These are phyloP conservation scores for Salvia sclarea DNA, from an alignment of 305 asterid genomes.

Conservation along the genomic window DNA sequence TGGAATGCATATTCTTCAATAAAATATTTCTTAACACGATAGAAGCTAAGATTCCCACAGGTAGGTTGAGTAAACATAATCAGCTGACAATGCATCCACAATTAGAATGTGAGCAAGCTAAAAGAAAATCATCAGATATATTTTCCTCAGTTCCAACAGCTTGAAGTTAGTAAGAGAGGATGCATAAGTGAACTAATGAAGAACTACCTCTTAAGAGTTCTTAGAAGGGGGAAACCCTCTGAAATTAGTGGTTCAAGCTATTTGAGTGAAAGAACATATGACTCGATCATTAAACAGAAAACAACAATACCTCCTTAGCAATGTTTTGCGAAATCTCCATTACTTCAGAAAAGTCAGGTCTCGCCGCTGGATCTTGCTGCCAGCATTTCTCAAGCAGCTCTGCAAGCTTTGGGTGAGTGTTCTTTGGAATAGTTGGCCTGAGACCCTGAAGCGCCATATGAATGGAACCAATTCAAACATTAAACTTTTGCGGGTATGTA, in stretches of 20 bases:
- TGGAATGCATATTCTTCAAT: neutral
- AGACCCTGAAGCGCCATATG: slow-evolving; percentile 53
- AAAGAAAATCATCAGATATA: neutral
- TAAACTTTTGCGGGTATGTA: neutral
- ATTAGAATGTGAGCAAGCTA: neutral
- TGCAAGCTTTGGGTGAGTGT: slow-evolving; percentile 66
- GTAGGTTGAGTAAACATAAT: neutral
- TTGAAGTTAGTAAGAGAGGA: too few relatives aligned
- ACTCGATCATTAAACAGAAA: slow-evolving; percentile 7
- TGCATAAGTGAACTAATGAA: too few relatives aligned
- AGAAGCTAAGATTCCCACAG: too few relatives aligned
- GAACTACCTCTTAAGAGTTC: too few relatives aligned
- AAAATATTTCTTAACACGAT: neutral
- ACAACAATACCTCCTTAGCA: slow-evolving; percentile 64
- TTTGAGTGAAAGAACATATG: neutral
- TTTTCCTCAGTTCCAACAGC: too few relatives aligned
- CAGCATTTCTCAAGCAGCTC: slow-evolving; percentile 95
- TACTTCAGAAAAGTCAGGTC: slow-evolving; percentile 84
- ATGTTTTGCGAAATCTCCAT: slow-evolving; percentile 61
- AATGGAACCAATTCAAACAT: neutral
- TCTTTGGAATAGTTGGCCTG: slow-evolving; percentile 80
- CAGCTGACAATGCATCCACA: neutral
- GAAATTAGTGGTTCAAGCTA: neutral
- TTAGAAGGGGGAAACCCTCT: too few relatives aligned
- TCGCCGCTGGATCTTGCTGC: slow-evolving; percentile 77